Base-by-base conservation (phyloP, 1,139 yeast species). In the Protomyces macrosporus region DNA sequence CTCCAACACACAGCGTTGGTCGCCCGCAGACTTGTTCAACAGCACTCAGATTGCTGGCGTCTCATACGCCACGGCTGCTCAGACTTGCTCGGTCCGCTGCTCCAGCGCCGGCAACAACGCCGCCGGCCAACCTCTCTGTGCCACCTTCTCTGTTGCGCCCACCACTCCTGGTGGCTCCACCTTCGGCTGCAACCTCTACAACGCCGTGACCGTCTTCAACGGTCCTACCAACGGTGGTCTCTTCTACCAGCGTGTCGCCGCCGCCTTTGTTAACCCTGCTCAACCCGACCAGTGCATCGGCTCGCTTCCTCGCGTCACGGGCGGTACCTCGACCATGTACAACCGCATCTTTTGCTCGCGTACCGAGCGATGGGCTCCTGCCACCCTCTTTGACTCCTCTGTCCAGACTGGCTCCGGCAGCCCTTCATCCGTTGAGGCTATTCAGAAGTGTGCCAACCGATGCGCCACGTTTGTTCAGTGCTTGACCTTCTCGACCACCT, bases 171-270 rank as follows among this genome's bases (percentile, higher is more conserved):
- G 62, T 12, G 62, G 62, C 10, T n/a, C 45, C 23, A 58, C 55
- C 36, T 58, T 58, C 48, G 48, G 48, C 45, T 58, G 62, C 53
- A 58, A 58, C 53, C 52, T 58, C 35, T 58, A 58, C 62, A 58
- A 58, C 48, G 62, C 62, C 12, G 53, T 56, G 6, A 58, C 51
- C 35, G 62, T 58, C 55, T 58, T 58, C 56, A 58, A 51, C 48
- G 62, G 62, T n/a, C 62, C 62, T 6, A 58, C 62, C 34, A 58
- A 58, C 36, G 62, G 62, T 36, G 62, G 62, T 16, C 62, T 58
- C 51, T 58, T 58, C 52, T 58, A 51, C 53, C 62, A 58, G 45
- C 39, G 62, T 37, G 56, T 40, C 16, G 51, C 62, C 5, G 55
- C 62, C 12, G 45, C 62, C n/a, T 50, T 37, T 35, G 32, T 45